Percentiles rank a stretch among this genome's conserved stretches.
phyloP scores from a whole-genome alignment of 805 yeast species.

The Spathaspora passalidarum region DNA sequence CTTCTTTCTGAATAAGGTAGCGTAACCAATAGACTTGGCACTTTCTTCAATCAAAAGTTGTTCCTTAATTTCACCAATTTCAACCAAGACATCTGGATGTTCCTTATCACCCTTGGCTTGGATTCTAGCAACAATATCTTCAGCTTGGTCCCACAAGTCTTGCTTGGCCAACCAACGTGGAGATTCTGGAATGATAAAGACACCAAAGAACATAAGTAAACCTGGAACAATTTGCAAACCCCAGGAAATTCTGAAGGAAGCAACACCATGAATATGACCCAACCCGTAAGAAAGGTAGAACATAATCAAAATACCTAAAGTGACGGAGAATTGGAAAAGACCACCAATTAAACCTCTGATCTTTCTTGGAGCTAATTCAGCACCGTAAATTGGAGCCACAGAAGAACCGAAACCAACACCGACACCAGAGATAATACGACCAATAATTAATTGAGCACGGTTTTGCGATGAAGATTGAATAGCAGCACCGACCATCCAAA shows the following conservation, averaged over 20 bases:
- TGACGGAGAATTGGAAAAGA: constrained; percentile 59
- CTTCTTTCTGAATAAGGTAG: constrained; percentile 50
- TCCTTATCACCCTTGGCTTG: constrained; percentile 42
- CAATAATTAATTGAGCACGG: constrained; percentile 44
- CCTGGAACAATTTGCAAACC: constrained; percentile 40
- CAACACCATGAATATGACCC: constrained; percentile 41
- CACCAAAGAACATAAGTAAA: constrained; percentile 28
- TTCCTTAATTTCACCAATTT: constrained; percentile 57
- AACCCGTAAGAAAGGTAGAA: constrained; percentile 55
- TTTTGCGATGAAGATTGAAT: constrained; percentile 39
- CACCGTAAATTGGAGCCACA: constrained; percentile 63
- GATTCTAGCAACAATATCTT: constrained; percentile 35
- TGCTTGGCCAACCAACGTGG: constrained; percentile 49
- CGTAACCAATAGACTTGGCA: constrained; percentile 42
- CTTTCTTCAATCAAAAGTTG: constrained; percentile 54
- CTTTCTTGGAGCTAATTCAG: constrained; percentile 61
- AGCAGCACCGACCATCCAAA: constrained; percentile 40
- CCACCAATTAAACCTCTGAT: constrained; percentile 63
- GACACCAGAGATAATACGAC: constrained; percentile 59
- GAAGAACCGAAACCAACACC: constrained; percentile 68
- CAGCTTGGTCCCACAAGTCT: constrained; percentile 45
- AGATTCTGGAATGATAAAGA: constrained; percentile 43
- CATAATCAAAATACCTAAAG: constrained; percentile 63
- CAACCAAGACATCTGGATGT: constrained; percentile 48
- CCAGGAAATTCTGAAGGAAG: constrained; percentile 41